Percentiles rank a stretch among this genome's conserved stretches.
These are phyloP conservation scores for Euphorbia celastroides DNA, from an alignment of 441 rosid genomes.

Conservation along the genomic window DNA sequence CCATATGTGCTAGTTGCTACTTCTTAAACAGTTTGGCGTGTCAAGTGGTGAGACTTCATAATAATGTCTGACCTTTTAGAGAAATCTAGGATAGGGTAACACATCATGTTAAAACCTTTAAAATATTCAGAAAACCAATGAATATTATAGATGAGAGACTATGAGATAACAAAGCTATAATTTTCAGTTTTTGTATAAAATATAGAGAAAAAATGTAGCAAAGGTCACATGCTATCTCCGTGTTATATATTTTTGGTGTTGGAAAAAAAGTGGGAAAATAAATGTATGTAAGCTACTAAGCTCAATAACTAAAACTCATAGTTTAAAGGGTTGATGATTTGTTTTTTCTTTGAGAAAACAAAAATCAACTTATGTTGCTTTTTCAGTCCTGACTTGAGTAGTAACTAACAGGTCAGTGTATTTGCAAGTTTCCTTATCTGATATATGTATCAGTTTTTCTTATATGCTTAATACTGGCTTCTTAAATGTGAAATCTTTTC, in stretches of 20 bases:
- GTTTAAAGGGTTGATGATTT: background rate
- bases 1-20: background rate
- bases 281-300: background rate
- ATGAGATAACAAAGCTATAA: background rate
- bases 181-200: no score
- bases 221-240: background rate
- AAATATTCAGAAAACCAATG: no score
- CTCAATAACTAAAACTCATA: background rate
- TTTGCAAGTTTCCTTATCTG: no score
- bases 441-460: no score
- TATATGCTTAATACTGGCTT: no score
- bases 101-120: background rate
- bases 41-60: background rate
- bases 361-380: no score
- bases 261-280: background rate
- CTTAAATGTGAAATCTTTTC: no score
- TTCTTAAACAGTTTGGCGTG: background rate
- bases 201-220: background rate
- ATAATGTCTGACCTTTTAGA: no score
- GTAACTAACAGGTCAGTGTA: no score
- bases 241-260: background rate
- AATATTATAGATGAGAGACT: background rate
- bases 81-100: background rate
- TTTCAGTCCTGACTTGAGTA: no score
- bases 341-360: no score